These are phyloP conservation scores for Venturia effusa DNA, from an alignment of 2,329 filamentous ascomycete species.

Conservation along the genomic window DNA sequence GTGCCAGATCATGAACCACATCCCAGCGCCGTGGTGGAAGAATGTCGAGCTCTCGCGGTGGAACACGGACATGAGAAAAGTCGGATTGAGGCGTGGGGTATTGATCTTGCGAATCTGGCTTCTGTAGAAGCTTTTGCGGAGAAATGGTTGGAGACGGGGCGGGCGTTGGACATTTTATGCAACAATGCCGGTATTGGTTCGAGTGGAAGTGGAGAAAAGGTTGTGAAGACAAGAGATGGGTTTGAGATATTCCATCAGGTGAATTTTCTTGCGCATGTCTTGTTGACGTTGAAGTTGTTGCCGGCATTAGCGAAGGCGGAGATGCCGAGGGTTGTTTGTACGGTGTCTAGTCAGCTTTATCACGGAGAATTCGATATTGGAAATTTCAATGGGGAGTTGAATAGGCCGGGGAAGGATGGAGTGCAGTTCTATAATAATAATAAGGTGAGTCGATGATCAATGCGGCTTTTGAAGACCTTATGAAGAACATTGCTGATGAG, in stretches of 20 bases:
- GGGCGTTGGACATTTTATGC: conserved; percentile 20
- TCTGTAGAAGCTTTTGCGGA: conserved; percentile 19
- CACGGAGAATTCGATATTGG: conserved; percentile 18
- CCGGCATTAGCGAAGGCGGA: conserved; percentile 18
- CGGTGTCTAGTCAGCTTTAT: conserved; percentile 21
- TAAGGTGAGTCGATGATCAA: conserved; percentile 16
- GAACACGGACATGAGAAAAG: conserved; percentile 6
- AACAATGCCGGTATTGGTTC: conserved; percentile 22
- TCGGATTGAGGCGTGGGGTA: conserved; percentile 20
- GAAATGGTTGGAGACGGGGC: conserved; percentile 18
- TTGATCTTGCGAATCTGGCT: conserved; percentile 17
- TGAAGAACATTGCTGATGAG: background rate
- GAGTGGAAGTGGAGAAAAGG: conserved; percentile 11
- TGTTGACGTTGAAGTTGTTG: conserved; percentile 21
- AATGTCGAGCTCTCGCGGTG: conserved; percentile 14
- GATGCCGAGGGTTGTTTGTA: conserved; percentile 21
- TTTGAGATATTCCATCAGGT: conserved; percentile 24
- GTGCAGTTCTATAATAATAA: conserved; percentile 21
- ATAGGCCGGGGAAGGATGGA: conserved; percentile 4
- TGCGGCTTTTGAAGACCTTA: background rate
- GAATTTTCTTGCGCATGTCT: conserved; percentile 22
- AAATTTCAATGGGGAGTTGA: conserved; percentile 18
- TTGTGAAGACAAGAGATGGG: conserved; percentile 19
- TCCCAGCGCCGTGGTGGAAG: conserved; percentile 16
- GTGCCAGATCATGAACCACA: conserved; percentile 17